Evolutionary conservation across 2,329 filamentous ascomycete species (phyloP), one percentile per base, ranked within the genome.

Genomic region (Claviceps maximensis): DNA sequence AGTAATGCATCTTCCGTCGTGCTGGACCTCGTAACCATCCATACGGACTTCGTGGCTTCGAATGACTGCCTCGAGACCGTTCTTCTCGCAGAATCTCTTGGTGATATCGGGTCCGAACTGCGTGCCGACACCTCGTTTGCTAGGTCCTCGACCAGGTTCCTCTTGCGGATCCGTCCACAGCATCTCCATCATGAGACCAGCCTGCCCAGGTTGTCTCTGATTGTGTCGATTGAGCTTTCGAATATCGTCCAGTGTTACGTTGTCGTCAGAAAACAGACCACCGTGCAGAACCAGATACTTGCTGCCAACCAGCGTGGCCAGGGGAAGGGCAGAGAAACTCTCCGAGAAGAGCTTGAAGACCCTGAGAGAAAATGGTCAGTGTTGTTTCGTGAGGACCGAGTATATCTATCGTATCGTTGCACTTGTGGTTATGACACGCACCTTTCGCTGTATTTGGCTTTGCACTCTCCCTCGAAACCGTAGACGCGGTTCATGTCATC

Each of bases 101-200:
- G 93, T 98, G 54, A 98, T 83, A 66, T 98, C 93, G 0, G 93
- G 93, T 0, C 93, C 93, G 62, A 98, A 98, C 67, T 97, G 90
- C 71, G 97, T 80, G 51, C 93, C 93, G 21, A 98, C 91, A 59
- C 93, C 93, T 66, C 93, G 82, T 77, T 98, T 98, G 75, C 89
- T 95, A 46, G 93, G 93, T 9, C 90, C 89, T 60, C 93, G 83
- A 51, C 93, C 93, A 29, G 86, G 83, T 60, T 83, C 77, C 0
- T 86, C 78, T 68, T 98, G 93, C 2, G 93, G 93, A 66, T 98
- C 93, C 1, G 93, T 97, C 93, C 93, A 98, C 47, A 98, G 79
- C 93, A 98, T 98, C 71, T 98, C 93, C 93, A 98, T 98, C 93
- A 98, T 98, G 62, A 98, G 73, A 15, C 93, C 93, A 49, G 86